These are phyloP conservation scores for Laburnicola sp. DNA, from an alignment of 2,329 filamentous ascomycete genomes.

Conservation along the genomic window DNA sequence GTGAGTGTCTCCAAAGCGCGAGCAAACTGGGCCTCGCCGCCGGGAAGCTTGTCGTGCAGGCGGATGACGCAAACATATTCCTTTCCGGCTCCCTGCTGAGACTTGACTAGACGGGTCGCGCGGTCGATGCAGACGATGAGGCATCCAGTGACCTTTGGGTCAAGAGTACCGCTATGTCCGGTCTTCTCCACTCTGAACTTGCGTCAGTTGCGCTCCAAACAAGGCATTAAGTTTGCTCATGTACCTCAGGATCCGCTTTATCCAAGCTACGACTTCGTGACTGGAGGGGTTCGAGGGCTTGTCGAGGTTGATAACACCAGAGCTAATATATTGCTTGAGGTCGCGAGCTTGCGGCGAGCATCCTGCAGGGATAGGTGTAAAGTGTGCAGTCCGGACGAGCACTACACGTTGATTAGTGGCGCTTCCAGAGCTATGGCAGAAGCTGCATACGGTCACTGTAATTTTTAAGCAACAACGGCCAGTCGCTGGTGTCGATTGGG, in stretches of 20 bases:
- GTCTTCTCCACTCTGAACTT: constrained; percentile 80
- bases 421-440: constrained; percentile 23
- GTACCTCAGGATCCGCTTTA: constrained; percentile 93
- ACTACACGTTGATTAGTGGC: constrained; percentile 58
- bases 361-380: constrained; percentile 93
- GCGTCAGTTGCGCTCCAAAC: constrained; percentile 18
- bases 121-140: constrained; percentile 95
- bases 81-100: constrained; percentile 97
- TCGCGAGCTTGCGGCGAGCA: constrained; percentile 91
- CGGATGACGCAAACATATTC: constrained; percentile 97
- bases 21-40: constrained; percentile 88
- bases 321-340: constrained; percentile 95
- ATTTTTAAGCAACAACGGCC: constrained; percentile 94
- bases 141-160: constrained; percentile 96
- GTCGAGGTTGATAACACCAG: constrained; percentile 97
- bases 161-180: constrained; percentile 95
- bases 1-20: constrained; percentile 94
- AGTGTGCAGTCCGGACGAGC: constrained; percentile 90
- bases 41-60: constrained; percentile 92
- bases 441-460: constrained; percentile 79
- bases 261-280: constrained; percentile 99
- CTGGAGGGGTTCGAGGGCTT: constrained; percentile 97
- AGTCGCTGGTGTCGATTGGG: constrained; percentile 80
- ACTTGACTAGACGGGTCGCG: constrained; percentile 96
- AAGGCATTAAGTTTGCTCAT: background rate